Base-by-base conservation (phyloP, 495 filamentous ascomycete species). In the Xanthoparmelia taractica region DNA sequence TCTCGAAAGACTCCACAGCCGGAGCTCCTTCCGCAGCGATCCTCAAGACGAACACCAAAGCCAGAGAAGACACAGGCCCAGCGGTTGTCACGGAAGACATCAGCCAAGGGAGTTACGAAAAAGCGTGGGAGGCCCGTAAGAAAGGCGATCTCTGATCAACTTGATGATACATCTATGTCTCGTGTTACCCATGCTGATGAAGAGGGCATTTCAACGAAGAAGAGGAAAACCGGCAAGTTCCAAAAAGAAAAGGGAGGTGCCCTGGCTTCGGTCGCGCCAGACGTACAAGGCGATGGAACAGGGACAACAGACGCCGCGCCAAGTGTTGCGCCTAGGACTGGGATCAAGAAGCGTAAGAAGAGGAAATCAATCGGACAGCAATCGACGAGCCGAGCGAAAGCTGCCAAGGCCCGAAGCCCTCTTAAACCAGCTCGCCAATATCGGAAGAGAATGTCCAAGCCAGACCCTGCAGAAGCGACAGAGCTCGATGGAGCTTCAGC, bases 311-410 rank as follows among this genome's bases (percentile, higher is more conserved):
- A 47, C n/a, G 20, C 25, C 12, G 37, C n/a, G 12, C 36, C 25
- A 7, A 52, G n/a, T 43, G 15, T 27, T 37, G 43, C 33, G 57
- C 34, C 66, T 41, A 56, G 50, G n/a, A 48, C 50, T 18, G 40
- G 45, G 41, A 7, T 18, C 2, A 69, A 69, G 31, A 69, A 59
- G 65, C 56, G 64, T n/a, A 66, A 65, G 61, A 69, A 69, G 58
- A 65, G 64, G 17, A 69, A 69, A 33, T 66, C 67, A 2, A 66
- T 69, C 13, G 67, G 67, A 43, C 67, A 69, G 54, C 61, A 65
- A 11, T 59, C 65, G 7, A 66, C 37, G 20, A 63, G 27, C 15
- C 36, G 57, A 33, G 11, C 61, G 13, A 67, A 60, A 47, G 33
- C 60, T 29, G 38, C 13, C 23, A 63, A 43, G 12, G 25, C 13